These are phyloP conservation scores for Lecanicillium sp. DNA, from an alignment of 2,329 filamentous ascomycete species.

Conservation along the genomic window DNA sequence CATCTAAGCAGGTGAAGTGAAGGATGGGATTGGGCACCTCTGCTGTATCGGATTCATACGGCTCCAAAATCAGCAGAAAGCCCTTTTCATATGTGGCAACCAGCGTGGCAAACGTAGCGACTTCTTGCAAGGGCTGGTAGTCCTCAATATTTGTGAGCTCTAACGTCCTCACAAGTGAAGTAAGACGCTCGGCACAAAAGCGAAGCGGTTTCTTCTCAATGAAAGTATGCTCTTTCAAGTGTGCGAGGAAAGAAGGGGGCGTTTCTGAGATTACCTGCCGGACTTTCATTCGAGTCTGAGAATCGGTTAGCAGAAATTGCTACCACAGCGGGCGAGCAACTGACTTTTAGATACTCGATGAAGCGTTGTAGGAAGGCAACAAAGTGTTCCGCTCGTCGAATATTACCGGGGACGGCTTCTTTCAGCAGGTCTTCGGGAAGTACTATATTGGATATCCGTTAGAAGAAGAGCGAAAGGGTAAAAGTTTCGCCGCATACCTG, in stretches of 20 bases:
- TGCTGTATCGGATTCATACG: conserved; percentile 89
- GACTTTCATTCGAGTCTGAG: conserved; percentile 92
- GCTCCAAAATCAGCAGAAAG: conserved; percentile 92
- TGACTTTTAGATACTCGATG: conserved; percentile 84
- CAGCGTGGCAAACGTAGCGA: conserved; percentile 92
- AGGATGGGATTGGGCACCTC: conserved; percentile 95
- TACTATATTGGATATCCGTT: conserved; percentile 35
- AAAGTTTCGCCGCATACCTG: conserved; percentile 35
- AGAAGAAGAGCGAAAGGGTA: background rate
- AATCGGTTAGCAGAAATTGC: background rate
- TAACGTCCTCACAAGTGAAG: conserved; percentile 86
- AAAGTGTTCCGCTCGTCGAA: conserved; percentile 91
- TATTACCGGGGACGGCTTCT: conserved; percentile 94
- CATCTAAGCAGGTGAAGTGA: conserved; percentile 93
- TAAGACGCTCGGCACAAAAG: conserved; percentile 91
- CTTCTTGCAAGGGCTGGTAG: conserved; percentile 92
- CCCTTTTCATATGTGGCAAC: conserved; percentile 96
- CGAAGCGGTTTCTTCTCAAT: conserved; percentile 93
- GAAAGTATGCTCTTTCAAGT: conserved; percentile 91
- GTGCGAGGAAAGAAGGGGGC: conserved; percentile 83
- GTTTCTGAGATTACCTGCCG: conserved; percentile 96
- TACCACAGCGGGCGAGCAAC: background rate
- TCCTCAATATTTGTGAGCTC: conserved; percentile 98
- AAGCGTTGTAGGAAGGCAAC: conserved; percentile 91
- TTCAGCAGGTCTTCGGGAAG: conserved; percentile 89